Conservation (phyloP, 2,329 filamentous ascomycete genomes). For the Botryosphaeria agaves region DNA sequence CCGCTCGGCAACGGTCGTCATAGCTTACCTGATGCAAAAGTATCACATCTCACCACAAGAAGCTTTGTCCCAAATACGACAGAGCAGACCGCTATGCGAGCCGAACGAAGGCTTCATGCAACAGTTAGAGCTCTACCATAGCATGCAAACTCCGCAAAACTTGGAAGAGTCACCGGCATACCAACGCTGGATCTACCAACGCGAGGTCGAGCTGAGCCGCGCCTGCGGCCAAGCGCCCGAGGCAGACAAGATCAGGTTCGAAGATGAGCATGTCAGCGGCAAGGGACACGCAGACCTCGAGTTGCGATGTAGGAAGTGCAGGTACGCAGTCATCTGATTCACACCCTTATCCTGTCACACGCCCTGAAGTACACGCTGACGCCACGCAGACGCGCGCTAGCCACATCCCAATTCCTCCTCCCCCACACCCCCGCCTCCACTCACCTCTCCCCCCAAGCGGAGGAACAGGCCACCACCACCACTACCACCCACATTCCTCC, state of each 20-base stretch:
- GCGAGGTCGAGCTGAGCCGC: conserved; percentile 48
- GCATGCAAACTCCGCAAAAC: conserved; percentile 63
- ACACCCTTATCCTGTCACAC: conserved; percentile 1
- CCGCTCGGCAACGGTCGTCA: conserved; percentile 66
- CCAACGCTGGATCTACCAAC: conserved; percentile 57
- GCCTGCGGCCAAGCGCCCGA: conserved; percentile 66
- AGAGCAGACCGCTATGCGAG: conserved; percentile 60
- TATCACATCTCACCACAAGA: conserved; percentile 35
- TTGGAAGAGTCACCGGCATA: conserved; percentile 58
- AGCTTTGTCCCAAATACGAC: conserved; percentile 52
- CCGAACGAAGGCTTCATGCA: conserved; percentile 86
- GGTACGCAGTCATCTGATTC: conserved; percentile 28
- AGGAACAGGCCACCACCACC: conserved; percentile 2
- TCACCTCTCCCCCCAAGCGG: conserved; percentile 45
- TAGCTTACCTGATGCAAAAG: conserved; percentile 64
- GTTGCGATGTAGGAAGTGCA: conserved; percentile 82
- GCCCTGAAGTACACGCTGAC: conserved; percentile 1
- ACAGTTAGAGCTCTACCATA: conserved; percentile 73
- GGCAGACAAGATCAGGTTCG: conserved; percentile 59
- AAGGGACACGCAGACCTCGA: conserved; percentile 32
- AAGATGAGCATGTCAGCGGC: conserved; percentile 41
- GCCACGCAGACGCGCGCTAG: conserved; percentile 36
- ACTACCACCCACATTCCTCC: conserved; percentile 8
- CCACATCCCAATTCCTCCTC: conserved; percentile 49
- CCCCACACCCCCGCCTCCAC: conserved; percentile 50